Conservation (phyloP, 2,329 filamentous ascomycete genomes). For the Fusarium tuaranense region DNA sequence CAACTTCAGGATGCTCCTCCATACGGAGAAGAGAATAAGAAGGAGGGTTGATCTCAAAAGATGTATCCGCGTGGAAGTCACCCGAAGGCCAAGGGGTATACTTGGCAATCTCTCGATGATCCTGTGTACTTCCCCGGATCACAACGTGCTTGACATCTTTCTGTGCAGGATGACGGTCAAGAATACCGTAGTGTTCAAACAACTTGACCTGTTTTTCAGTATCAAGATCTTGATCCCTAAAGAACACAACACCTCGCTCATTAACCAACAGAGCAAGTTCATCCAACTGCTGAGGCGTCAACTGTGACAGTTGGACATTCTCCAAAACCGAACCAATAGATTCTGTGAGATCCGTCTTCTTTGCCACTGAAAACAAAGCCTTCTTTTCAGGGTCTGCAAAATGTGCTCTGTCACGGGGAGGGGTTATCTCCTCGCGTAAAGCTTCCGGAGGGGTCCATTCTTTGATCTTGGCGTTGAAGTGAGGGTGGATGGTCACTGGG, state of each 20-base stretch:
- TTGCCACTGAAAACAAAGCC: slow-evolving; percentile 54
- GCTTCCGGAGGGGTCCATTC: slow-evolving; percentile 24
- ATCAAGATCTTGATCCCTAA: slow-evolving; percentile 58
- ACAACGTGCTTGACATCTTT: slow-evolving; percentile 53
- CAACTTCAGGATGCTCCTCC: slow-evolving; percentile 61
- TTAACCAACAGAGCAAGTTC: slow-evolving; percentile 61
- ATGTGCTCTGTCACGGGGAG: slow-evolving; percentile 47
- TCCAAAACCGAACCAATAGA: slow-evolving; percentile 55
- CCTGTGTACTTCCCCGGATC: slow-evolving; percentile 58
- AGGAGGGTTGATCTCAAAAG: slow-evolving; percentile 63
- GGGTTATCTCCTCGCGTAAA: slow-evolving; percentile 12
- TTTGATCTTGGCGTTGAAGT: slow-evolving; percentile 60
- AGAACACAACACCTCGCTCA: slow-evolving; percentile 62
- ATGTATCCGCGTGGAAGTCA: slow-evolving; percentile 63
- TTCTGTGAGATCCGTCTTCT: slow-evolving; percentile 55
- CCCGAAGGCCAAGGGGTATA: slow-evolving; percentile 51
- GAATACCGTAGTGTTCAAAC: slow-evolving; percentile 60
- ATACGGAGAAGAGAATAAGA: slow-evolving; percentile 63
- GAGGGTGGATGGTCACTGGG: slow-evolving; percentile 58
- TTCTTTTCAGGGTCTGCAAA: slow-evolving; percentile 60
- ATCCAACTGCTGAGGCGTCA: slow-evolving; percentile 59
- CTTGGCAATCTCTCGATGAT: slow-evolving; percentile 57
- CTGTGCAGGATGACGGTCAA: slow-evolving; percentile 61
- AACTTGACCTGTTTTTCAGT: slow-evolving; percentile 56
- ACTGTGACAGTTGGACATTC: slow-evolving; percentile 57